phyloP scores from a whole-genome alignment of 495 filamentous ascomycete species.

The Neurospora terricola region DNA sequence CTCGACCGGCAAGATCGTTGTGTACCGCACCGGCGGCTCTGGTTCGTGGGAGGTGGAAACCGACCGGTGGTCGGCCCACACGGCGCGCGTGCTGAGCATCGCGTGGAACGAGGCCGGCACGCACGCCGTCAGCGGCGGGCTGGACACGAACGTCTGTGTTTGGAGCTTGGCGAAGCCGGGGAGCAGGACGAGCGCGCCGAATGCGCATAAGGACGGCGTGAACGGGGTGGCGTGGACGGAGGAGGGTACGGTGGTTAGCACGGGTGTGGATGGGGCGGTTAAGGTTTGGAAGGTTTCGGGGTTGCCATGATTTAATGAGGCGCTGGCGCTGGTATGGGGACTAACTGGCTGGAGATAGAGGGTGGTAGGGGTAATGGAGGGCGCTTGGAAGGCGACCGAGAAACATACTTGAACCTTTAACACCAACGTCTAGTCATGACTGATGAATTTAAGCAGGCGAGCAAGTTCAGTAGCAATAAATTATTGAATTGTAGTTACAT shows the following conservation, averaged over 20 bases:
- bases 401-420: neutral
- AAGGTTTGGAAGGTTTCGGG: constrained; percentile 80
- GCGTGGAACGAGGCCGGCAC: constrained; percentile 72
- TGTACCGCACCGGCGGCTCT: constrained; percentile 45
- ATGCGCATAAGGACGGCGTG: constrained; percentile 93
- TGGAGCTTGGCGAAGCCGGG: constrained; percentile 85
- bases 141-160: constrained; percentile 85
- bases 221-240: constrained; percentile 78
- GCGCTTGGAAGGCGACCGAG: neutral
- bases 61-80: constrained; percentile 86
- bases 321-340: neutral
- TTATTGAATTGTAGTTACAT: neutral
- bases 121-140: constrained; percentile 69
- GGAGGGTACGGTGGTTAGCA: constrained; percentile 60
- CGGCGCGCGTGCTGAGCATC: constrained; percentile 71
- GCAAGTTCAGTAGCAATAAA: neutral
- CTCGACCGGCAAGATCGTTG: constrained; percentile 73
- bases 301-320: constrained; percentile 30
- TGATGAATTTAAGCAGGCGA: neutral
- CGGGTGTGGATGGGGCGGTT: constrained; percentile 78
- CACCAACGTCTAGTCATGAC: neutral
- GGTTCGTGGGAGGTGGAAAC: constrained; percentile 50
- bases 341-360: neutral
- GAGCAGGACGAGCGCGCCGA: constrained; percentile 62
- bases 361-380: neutral